These are phyloP conservation scores for Aspergillus quadricinctus DNA, from an alignment of 2,329 filamentous ascomycete genomes.

Conservation along the genomic window DNA sequence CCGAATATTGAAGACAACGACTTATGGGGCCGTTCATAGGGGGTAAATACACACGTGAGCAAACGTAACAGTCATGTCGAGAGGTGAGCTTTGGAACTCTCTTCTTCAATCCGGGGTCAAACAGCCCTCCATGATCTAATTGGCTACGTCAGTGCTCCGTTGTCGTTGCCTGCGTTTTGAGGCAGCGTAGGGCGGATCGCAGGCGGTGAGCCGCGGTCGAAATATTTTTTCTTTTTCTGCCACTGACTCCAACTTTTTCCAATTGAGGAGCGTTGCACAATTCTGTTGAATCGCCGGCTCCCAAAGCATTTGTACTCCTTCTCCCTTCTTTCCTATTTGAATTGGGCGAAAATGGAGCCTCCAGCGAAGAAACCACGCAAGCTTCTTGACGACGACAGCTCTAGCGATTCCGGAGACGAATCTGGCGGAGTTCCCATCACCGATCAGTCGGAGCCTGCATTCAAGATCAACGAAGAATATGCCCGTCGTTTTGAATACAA, in stretches of 20 bases:
- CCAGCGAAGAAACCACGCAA: conserved; percentile 39
- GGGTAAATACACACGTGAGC: conserved; percentile 13
- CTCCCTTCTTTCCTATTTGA: neutral
- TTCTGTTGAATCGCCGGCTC: neutral
- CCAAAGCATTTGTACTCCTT: neutral
- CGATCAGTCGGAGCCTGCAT: conserved; percentile 34
- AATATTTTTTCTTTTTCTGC: conserved; percentile 31
- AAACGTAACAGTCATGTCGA: conserved; percentile 11
- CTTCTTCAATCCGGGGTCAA: conserved; percentile 17
- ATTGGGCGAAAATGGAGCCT: conserved; percentile 33
- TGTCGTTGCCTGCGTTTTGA: conserved; percentile 14
- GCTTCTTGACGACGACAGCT: conserved; percentile 38
- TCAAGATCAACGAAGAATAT: conserved; percentile 89
- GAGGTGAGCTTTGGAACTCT: conserved; percentile 10
- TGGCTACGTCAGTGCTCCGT: conserved; percentile 33
- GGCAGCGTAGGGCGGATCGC: conserved; percentile 8
- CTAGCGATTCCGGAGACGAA: conserved; percentile 36
- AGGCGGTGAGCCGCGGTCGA: conserved; percentile 21
- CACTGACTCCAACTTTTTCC: conserved; percentile 18
- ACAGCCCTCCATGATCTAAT: conserved; percentile 25
- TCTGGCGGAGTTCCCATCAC: conserved; percentile 37
- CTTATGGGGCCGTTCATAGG: conserved; percentile 7
- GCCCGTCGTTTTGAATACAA: conserved; percentile 91
- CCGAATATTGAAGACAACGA: conserved; percentile 2
- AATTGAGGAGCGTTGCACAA: conserved; percentile 2